Evolutionary conservation across 768 basidiomycete species (phyloP), one percentile per base, ranked within the genome.

Genomic region (Leucocoprinus sp.): DNA sequence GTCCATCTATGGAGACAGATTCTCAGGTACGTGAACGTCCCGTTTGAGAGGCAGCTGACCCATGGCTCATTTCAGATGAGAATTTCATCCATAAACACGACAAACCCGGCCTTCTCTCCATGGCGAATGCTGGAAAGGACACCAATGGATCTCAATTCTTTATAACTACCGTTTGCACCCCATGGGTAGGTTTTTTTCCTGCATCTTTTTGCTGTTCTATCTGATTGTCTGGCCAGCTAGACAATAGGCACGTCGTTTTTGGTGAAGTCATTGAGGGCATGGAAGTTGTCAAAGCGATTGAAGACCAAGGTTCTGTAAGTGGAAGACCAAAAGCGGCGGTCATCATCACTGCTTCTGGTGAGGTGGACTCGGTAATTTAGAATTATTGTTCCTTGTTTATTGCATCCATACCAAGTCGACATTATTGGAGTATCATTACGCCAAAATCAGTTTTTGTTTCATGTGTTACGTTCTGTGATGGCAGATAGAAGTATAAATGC

Each of bases 71-170:
- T 38, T n/a, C 21, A 75, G 91, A 93, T 50, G 91, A 93, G 67
- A 92, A 90, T 70, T 87, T 87, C 59, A 54, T 71, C 48, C 58
- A 79, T 48, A 82, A 77, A 60, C 91, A 95, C 69, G 70, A 59
- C 52, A 78, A 77, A 51, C 73, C 69, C 14, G 76, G 76, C 35
- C 60, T 83, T 22, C 72, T 86, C 33, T 84, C 81, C 23, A 84
- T 84, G 80, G 93, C 93, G 29, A 96, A 88, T 54, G 87, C 90
- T 27, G 90, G 91, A 40, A 68, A 69, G 1, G 76, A 84, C 64
- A 87, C 85, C 29, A 88, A 87, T 48, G 85, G 89, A 27, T 89
- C 85, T 11, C 87, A 87, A 61, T 88, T 85, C 68, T 88, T 87
- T 64, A 75, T 89, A 57, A 89, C 85, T 21, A 86, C 85, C 17